Base-by-base conservation (phyloP, 202 grass and related monocot genomes). In the Bolboschoenoplectus hybrid region DNA sequence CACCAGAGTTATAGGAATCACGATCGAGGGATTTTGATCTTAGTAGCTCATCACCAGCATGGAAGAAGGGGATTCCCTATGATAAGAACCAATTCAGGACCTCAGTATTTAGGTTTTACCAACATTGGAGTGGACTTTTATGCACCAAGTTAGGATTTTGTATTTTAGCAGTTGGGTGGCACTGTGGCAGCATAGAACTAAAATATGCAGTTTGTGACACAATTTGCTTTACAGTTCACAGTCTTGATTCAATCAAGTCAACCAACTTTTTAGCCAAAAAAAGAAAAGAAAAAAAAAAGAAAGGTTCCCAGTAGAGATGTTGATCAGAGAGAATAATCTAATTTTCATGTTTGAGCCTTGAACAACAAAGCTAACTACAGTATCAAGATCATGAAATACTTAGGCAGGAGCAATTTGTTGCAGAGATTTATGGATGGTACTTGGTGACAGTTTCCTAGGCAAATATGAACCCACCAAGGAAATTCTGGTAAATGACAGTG, bases 21-120 rank as follows among this genome's bases (percentile, higher is more conserved):
- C 95, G 91, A 86, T 97, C 95, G 52, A 97, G 86, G 43, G 93
- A 97, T 83, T 97, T 97, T 34, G 95, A 93, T 83, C 93, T 87
- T 63, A 97, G 81, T 87, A 97, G 90, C 86, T 91, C 95, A 88
- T 97, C 95, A 40, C 95, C 95, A 91, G 91, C 91, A 91, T 97
- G 95, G 78, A 97, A 97, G 83, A 97, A 93, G 39, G 95, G 92
- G 89, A 97, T 92, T 85, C 95, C 95, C 95, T 97, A 79, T 53
- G 14, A 78, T 9, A 85, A 74, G 44, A 38, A 90, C 63, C 65
- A 73, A 47, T 79, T 38, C 61, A 74, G 73, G 58, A 87, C 16
- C 47, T 82, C 41, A 64, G 4, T 7, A 64, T 81, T 72, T 2
- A 41, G 47, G 11, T 63, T 45, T 77, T 1, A 12, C 1, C 76